These are phyloP conservation scores for Rhodamnia rubescens DNA, from an alignment of 345 rosid species.

Conservation along the genomic window DNA sequence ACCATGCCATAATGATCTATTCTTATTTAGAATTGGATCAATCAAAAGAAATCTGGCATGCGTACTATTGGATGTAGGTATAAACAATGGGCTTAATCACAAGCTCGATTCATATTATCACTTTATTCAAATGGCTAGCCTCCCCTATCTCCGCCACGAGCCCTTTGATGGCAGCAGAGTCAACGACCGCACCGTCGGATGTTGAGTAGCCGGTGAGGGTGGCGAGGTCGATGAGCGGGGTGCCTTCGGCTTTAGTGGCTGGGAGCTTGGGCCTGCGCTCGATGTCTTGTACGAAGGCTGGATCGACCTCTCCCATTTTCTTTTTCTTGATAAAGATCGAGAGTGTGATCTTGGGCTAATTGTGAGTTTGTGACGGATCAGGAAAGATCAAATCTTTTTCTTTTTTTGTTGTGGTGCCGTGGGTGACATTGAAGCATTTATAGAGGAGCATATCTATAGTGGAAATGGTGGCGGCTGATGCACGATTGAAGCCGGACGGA, in stretches of 20 bases:
- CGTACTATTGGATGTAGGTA: neutral
- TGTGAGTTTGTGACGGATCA: neutral
- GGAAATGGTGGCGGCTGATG: neutral
- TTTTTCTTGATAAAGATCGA: neutral
- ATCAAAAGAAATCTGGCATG: neutral
- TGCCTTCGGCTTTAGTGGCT: conserved; percentile 1
- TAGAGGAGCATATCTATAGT: neutral
- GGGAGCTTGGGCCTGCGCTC: conserved; percentile 23
- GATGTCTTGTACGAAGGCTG: conserved; percentile 15
- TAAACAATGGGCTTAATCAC: neutral
- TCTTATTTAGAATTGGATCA: neutral
- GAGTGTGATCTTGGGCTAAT: neutral
- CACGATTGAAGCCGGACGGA: neutral
- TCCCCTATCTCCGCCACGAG: no score
- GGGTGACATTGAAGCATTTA: neutral
- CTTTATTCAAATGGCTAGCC: neutral
- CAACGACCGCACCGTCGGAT: neutral
- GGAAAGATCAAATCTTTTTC: neutral
- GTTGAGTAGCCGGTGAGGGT: neutral
- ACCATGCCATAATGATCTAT: neutral
- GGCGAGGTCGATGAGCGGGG: conserved; percentile 25
- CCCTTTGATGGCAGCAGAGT: no score
- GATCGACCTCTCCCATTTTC: conserved; percentile 4
- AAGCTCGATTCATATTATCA: neutral
- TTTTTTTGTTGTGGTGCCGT: neutral